Conservation (phyloP, 2,329 filamentous ascomycete genomes). For the Colletotrichum lini region DNA sequence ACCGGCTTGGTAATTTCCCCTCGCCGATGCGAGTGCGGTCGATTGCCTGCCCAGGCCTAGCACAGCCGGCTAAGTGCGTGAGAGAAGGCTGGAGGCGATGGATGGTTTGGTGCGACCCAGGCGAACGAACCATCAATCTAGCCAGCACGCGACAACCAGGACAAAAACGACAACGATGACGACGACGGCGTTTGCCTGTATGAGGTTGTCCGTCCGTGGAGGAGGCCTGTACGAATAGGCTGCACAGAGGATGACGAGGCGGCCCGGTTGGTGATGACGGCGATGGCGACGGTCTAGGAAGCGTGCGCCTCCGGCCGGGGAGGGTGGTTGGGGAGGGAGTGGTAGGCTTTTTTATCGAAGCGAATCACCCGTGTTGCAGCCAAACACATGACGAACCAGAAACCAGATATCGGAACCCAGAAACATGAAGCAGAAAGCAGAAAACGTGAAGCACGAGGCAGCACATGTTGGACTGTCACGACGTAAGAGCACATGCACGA, state of each 20-base stretch:
- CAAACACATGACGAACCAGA: neutral
- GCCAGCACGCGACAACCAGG: neutral
- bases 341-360: slow-evolving; percentile 4
- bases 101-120: neutral
- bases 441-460: slow-evolving; percentile 2
- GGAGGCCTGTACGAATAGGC: slow-evolving; percentile 5
- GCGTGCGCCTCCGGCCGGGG: neutral
- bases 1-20: slow-evolving; percentile 17
- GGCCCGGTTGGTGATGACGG: neutral
- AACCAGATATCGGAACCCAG: neutral
- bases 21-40: slow-evolving; percentile 6
- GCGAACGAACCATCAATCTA: neutral
- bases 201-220: neutral
- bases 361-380: neutral
- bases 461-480: neutral
- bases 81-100: slow-evolving; percentile 2
- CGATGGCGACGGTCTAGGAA: neutral
- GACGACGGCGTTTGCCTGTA: slow-evolving; percentile 4
- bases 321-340: slow-evolving; percentile 20
- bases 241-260: slow-evolving; percentile 17
- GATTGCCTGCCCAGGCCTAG: neutral
- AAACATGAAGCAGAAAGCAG: neutral
- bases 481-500: neutral
- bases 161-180: neutral
- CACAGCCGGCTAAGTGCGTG: neutral